Percentiles rank a stretch among this genome's conserved stretches.
Conservation (phyloP, 1,284 basidiomycete species). For the Inonotus obliquus region DNA sequence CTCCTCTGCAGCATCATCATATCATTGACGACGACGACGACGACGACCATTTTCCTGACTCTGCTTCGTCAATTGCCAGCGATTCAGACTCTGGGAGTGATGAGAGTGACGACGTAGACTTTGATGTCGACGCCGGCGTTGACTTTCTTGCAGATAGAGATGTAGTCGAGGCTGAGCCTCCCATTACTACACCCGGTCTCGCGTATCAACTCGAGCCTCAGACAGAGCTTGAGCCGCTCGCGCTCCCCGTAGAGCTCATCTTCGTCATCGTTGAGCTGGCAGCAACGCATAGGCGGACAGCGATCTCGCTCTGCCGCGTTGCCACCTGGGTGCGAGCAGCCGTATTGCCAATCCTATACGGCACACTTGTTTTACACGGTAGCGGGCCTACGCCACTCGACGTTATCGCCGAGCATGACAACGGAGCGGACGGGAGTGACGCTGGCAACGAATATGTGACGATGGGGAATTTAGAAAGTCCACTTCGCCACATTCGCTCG, state of each 20-base stretch:
- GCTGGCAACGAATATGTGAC: not conserved
- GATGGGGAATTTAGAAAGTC: not conserved
- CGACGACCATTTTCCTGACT: not conserved
- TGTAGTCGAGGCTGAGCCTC: not conserved
- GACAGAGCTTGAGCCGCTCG: not conserved
- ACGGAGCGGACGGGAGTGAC: not conserved
- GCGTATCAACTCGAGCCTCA: not conserved
- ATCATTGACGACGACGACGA: conserved; percentile 1
- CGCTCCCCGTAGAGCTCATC: conserved; percentile 19
- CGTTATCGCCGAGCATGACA: not conserved
- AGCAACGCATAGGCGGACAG: conserved; percentile 1
- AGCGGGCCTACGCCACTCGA: not conserved
- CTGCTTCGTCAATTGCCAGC: not conserved
- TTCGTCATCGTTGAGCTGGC: conserved; percentile 18
- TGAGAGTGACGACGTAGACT: not conserved
- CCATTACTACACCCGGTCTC: not conserved
- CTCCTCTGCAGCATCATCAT: conserved; percentile 7
- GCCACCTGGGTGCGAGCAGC: conserved; percentile 17
- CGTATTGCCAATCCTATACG: conserved; percentile 15
- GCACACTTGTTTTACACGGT: conserved; percentile 13
- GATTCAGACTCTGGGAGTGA: not conserved
- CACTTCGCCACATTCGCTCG: conserved; percentile 11
- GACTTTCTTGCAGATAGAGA: not conserved
- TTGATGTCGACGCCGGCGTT: conserved; percentile 9
- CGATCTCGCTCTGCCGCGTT: conserved; percentile 18